Evolutionary conservation across 2,329 filamentous ascomycete species (phyloP).

Genomic region (Zymoseptoria ardabiliae): DNA sequence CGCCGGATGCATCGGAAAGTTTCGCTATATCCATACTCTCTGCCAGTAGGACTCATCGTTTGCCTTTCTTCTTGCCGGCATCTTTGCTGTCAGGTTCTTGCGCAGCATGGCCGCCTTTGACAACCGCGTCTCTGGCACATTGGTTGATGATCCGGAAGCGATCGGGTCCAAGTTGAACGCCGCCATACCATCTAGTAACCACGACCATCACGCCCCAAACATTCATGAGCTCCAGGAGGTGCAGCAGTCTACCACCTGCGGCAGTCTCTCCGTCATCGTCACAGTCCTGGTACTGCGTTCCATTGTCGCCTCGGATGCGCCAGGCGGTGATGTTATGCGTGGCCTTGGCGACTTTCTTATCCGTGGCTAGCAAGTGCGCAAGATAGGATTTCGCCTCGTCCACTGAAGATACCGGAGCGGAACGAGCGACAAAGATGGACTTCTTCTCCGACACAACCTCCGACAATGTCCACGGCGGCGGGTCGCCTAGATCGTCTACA

Average conservation of each 20-base stretch:
- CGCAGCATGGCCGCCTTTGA: constrained; percentile 62
- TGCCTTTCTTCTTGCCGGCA: constrained; percentile 19
- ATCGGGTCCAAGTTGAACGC: constrained; percentile 78
- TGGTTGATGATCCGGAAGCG: constrained; percentile 86
- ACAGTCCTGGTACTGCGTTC: constrained; percentile 68
- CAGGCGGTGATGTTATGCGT: constrained; percentile 96
- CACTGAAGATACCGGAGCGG: constrained; percentile 61
- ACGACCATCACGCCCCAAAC: constrained; percentile 89
- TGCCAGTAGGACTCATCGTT: constrained; percentile 10
- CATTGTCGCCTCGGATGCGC: constrained; percentile 60
- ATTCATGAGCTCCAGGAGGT: constrained; percentile 91
- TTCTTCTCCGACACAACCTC: constrained; percentile 71
- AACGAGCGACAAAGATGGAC: constrained; percentile 79
- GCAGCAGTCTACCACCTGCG: constrained; percentile 74
- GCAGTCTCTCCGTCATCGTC: constrained; percentile 95
- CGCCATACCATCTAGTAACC: constrained; percentile 92
- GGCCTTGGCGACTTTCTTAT: constrained; percentile 77
- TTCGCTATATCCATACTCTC: neutral
- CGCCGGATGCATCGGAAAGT: neutral
- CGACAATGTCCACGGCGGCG: constrained; percentile 65
- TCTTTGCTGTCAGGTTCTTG: constrained; percentile 34
- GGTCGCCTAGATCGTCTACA: constrained; percentile 31
- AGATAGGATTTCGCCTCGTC: constrained; percentile 65
- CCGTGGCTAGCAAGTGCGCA: constrained; percentile 67
- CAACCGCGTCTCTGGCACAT: constrained; percentile 74